phyloP scores from a whole-genome alignment of 495 filamentous ascomycete genomes.

The Haplographium delicatum region DNA sequence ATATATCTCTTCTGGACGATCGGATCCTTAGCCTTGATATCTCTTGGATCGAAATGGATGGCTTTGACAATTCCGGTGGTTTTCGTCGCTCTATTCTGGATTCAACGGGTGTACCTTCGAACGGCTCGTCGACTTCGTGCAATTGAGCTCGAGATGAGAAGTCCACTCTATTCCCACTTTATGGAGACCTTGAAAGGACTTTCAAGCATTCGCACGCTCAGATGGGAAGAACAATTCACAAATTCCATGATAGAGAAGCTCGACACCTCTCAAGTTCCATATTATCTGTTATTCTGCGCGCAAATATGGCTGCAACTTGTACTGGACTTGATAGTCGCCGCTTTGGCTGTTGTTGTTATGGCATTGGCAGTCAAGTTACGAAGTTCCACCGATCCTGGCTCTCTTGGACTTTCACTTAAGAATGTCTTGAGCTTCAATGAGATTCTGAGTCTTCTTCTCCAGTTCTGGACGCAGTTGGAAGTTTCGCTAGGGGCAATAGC shows the following conservation, averaged over 20 bases:
- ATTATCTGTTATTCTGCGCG: constrained; percentile 43
- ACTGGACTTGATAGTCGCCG: constrained; percentile 40
- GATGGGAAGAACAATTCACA: constrained; percentile 28
- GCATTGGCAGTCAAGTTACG: constrained; percentile 31
- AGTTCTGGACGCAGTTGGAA: constrained; percentile 10
- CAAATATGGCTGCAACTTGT: constrained; percentile 48
- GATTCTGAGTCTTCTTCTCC: constrained; percentile 37
- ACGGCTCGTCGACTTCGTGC: constrained; percentile 56
- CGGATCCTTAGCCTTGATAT: background rate
- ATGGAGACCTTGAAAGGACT: constrained; percentile 44
- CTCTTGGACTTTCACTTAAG: constrained; percentile 29
- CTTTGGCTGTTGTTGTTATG: constrained; percentile 37
- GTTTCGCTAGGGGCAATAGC: constrained; percentile 7
- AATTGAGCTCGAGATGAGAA: constrained; percentile 44
- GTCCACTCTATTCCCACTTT: constrained; percentile 37
- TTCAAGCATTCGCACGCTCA: constrained; percentile 43
- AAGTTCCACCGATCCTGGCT: constrained; percentile 30
- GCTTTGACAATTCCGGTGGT: background rate
- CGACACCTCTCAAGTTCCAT: constrained; percentile 45
- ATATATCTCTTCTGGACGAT: constrained; percentile 21
- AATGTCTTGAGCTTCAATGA: constrained; percentile 54
- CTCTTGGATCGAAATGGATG: background rate
- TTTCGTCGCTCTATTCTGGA: constrained; percentile 4
- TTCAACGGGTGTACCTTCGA: constrained; percentile 41
- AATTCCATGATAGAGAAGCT: constrained; percentile 25